Base-by-base conservation (phyloP, 2,329 filamentous ascomycete species). In the Ophiostoma australiae region DNA sequence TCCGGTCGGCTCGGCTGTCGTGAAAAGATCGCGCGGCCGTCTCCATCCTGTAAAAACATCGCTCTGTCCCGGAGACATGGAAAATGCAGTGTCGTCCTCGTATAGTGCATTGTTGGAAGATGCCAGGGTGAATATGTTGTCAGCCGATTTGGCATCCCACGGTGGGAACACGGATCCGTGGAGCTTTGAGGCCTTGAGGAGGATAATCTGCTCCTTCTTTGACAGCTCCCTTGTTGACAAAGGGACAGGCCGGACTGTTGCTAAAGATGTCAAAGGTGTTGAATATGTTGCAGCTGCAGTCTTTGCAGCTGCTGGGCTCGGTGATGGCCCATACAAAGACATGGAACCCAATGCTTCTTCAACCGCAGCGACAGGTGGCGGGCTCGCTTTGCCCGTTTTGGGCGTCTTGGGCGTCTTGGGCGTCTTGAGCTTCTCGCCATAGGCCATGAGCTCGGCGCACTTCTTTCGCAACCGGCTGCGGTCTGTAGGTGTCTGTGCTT, bases 1-100 rank as follows among this genome's bases (percentile, higher is more conserved):
- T 17, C 41, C 4, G 6, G 35, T 20, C 3, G 10, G 20, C 35
- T n/a, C 35, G 10, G 27, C 27, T 31, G 35, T 70, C 20, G 83
- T 79, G n/a, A 91, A 81, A 31, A 93, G 84, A 71, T 97, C 89
- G 20, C 78, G 76, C 1, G 94, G 92, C 48, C 93, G 87, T 78
- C 89, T 90, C 95, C 95, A 99, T 58, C 89, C 90, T 69, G 87
- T 86, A 76, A 98, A 93, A n/a, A 91, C 90, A 48, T 89, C 84
- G 44, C 84, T 82, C 77, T 99, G 95, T 63, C 86, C 84, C 7
- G 85, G 77, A 0, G 95, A 98, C 55, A 99, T 84, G 33, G 88
- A 85, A 69, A 96, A 87, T 13, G 87, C 83, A 1, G 87, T 84
- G 31, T 85, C 77, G 76, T 98, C 94, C 71, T 81, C 84, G 78